These are phyloP conservation scores for Plantago ovata DNA, from an alignment of 257 asterid species.

Conservation along the genomic window DNA sequence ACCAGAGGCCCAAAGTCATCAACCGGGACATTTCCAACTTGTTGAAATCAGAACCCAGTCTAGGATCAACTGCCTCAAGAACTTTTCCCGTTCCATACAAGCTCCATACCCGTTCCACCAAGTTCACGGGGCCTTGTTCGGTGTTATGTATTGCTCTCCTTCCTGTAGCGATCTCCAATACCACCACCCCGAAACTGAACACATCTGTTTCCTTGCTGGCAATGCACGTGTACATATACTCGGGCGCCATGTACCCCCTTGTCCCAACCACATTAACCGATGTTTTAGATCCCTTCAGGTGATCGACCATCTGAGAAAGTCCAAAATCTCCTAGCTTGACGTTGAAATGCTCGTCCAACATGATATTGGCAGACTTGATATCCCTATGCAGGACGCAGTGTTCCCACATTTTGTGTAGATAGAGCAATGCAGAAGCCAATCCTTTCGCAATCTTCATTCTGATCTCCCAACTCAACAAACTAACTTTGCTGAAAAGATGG, in stretches of 20 bases:
- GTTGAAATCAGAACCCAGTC: constrained; percentile 12
- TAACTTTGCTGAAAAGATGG: constrained; percentile 15
- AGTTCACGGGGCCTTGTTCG: constrained; percentile 1
- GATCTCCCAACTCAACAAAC: constrained; percentile 8
- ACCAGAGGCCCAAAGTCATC: constrained; percentile 31
- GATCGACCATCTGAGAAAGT: constrained; percentile 15
- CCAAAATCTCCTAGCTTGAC: constrained; percentile 25
- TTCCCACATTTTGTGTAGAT: constrained; percentile 26
- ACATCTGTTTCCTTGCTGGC: constrained; percentile 30
- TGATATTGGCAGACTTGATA: constrained; percentile 21
- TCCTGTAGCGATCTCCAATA: constrained; percentile 15
- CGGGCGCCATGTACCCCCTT: constrained; percentile 22
- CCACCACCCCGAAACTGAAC: constrained; percentile 10
- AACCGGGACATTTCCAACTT: constrained; percentile 21
- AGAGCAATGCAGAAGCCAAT: constrained; percentile 18
- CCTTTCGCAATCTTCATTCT: constrained; percentile 17
- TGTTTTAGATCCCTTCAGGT: constrained; percentile 7
- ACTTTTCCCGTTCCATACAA: constrained; percentile 25
- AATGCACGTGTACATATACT: constrained; percentile 30
- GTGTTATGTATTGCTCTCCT: constrained; percentile 9
- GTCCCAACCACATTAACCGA: constrained; percentile 16
- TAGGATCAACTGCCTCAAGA: constrained; percentile 28
- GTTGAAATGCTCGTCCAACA: constrained; percentile 22
- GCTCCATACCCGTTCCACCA: constrained; percentile 34
- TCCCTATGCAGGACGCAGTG: constrained; percentile 30